Evolutionary conservation across 306 rosid species (phyloP).

Genomic region (Senna siamea): DNA sequence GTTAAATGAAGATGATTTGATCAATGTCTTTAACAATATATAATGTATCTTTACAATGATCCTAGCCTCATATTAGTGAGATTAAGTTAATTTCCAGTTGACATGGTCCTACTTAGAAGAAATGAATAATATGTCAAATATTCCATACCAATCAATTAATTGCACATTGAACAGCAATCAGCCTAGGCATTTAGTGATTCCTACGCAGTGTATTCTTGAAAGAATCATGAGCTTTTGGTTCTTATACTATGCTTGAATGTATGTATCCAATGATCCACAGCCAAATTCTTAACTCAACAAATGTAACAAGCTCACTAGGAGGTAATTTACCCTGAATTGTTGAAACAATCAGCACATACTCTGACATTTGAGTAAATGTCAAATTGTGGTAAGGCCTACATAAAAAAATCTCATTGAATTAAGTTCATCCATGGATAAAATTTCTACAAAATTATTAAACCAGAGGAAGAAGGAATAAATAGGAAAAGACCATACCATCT

Average conservation of each 20-base stretch:
- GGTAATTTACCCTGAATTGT: constrained; percentile 62
- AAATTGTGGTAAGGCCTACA: constrained; percentile 88
- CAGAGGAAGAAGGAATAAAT: not conserved
- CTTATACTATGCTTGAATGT: constrained; percentile 6
- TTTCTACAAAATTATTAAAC: constrained; percentile 6
- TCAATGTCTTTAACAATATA: too few relatives aligned
- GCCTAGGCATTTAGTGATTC: not conserved
- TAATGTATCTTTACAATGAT: too few relatives aligned
- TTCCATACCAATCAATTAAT: not conserved
- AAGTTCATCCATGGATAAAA: constrained; percentile 31
- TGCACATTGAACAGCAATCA: constrained; percentile 11
- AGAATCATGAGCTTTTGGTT: constrained; percentile 2
- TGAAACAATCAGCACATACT: constrained; percentile 91
- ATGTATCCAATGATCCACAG: too few relatives aligned
- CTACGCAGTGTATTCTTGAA: constrained; percentile 7
- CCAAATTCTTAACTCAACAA: constrained; percentile 28
- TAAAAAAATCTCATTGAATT: constrained; percentile 18
- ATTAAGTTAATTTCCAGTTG: too few relatives aligned
- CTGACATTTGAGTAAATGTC: constrained; percentile 77
- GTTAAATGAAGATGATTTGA: too few relatives aligned
- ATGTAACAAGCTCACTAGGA: not conserved
- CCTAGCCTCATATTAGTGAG: too few relatives aligned
- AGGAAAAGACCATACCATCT: constrained; percentile 53
- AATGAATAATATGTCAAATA: too few relatives aligned
- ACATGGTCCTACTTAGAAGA: too few relatives aligned